phyloP scores from a whole-genome alignment of 805 yeast genomes.

The Groenewaldozyma tartarivorans region DNA sequence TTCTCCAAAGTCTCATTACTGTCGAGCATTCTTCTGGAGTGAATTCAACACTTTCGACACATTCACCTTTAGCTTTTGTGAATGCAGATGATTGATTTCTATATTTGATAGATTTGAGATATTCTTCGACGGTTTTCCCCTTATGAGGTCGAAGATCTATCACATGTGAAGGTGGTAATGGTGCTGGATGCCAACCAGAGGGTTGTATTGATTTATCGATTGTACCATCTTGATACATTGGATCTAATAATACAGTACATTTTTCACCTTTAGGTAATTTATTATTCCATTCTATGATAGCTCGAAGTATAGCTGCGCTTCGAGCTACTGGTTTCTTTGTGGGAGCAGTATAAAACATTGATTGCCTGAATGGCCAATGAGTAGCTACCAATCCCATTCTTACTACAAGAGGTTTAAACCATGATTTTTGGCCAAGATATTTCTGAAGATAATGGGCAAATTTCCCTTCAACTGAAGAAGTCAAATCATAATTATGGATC shows the following conservation, averaged over 20 bases:
- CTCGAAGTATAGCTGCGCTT: slow-evolving; percentile 31
- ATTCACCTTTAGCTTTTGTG: slow-evolving; percentile 28
- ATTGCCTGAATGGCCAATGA: slow-evolving; percentile 38
- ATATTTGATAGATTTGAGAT: slow-evolving; percentile 34
- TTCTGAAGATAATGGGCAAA: slow-evolving; percentile 21
- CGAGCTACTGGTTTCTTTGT: slow-evolving; percentile 34
- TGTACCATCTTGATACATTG: slow-evolving; percentile 28
- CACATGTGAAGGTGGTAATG: slow-evolving; percentile 33
- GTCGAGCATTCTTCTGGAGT: slow-evolving; percentile 25
- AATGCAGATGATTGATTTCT: slow-evolving; percentile 31
- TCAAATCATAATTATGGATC: slow-evolving; percentile 31
- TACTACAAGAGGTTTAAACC: slow-evolving; percentile 25
- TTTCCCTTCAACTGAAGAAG: slow-evolving; percentile 26
- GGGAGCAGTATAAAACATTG: slow-evolving; percentile 32
- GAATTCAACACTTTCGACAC: slow-evolving; percentile 28
- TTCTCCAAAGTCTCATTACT: slow-evolving; percentile 30
- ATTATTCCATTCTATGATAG: slow-evolving; percentile 31
- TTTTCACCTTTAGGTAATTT: slow-evolving; percentile 21
- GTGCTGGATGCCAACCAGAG: slow-evolving; percentile 31
- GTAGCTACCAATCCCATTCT: slow-evolving; percentile 34
- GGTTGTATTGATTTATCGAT: slow-evolving; percentile 29
- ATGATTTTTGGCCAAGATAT: slow-evolving; percentile 27
- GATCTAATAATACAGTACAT: slow-evolving; percentile 32
- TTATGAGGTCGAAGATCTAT: slow-evolving; percentile 31
- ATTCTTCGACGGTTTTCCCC: slow-evolving; percentile 27